A percentile compares a stretch with the other conserved stretches of the same genome.
These are phyloP conservation scores for Lactarius trivialis DNA, from an alignment of 768 basidiomycete species.

Conservation along the genomic window DNA sequence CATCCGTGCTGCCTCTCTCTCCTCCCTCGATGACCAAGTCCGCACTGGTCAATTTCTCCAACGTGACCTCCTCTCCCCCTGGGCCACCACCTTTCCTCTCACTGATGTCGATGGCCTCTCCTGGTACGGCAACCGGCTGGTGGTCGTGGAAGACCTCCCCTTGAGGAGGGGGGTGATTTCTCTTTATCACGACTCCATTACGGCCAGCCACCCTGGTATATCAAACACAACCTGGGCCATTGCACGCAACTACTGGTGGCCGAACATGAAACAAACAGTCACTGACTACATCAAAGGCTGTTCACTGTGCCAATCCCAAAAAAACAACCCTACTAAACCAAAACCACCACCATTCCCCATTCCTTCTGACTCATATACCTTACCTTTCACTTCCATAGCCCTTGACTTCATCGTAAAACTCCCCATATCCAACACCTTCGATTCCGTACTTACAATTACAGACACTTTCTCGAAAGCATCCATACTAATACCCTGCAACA, in stretches of 20 bases:
- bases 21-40: neutral
- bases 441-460: neutral
- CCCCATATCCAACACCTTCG: neutral
- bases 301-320: neutral
- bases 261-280: neutral
- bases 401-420: neutral
- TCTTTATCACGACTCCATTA: neutral
- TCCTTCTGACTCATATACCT: neutral
- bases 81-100: neutral
- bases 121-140: neutral
- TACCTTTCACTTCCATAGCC: neutral
- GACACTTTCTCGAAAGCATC: no score
- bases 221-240: neutral
- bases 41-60: neutral
- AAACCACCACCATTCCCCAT: neutral
- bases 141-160: neutral
- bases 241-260: neutral
- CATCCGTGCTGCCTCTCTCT: accelerated
- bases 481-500: no score
- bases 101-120: accelerated
- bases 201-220: neutral
- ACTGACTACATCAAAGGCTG: neutral
- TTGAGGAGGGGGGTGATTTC: neutral
- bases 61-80: neutral
- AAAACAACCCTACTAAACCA: neutral